Percentiles rank a stretch among this genome's conserved stretches.
Evolutionary conservation across 495 filamentous ascomycete genomes (phyloP).

Genomic region (Penicillium cosmopolitanum): DNA sequence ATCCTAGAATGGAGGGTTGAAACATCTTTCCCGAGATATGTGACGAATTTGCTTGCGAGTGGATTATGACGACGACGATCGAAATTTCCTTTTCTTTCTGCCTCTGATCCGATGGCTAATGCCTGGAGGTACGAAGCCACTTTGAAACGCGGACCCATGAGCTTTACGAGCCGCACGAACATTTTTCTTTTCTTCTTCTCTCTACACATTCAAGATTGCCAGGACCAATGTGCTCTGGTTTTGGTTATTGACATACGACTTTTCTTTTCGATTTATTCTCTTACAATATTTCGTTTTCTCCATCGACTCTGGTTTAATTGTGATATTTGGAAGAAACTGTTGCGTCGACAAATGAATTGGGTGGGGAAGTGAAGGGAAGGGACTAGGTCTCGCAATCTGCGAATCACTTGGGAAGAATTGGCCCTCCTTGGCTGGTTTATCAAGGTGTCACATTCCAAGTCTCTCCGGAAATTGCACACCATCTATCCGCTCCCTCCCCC

Average conservation of each 20-base stretch:
- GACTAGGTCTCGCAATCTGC: not conserved
- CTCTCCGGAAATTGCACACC: not conserved
- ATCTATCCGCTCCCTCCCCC: not conserved
- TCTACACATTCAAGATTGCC: conserved; percentile 13
- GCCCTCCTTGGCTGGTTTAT: not conserved
- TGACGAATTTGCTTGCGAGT: not conserved
- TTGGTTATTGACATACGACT: conserved; percentile 30
- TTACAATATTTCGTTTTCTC: not conserved
- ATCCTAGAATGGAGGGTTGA: conserved; percentile 12
- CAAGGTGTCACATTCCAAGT: not conserved
- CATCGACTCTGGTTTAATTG: conserved; percentile 24
- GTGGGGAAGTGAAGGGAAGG: not conserved
- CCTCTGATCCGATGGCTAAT: not conserved
- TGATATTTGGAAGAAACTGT: conserved; percentile 4
- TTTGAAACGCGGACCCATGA: conserved; percentile 42
- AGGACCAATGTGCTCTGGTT: conserved; percentile 4
- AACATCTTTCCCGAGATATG: not conserved
- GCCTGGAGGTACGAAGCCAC: conserved; percentile 25
- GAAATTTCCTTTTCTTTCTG: too few relatives aligned
- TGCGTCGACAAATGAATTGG: not conserved
- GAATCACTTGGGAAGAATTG: not conserved
- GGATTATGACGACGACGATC: too few relatives aligned
- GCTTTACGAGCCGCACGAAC: conserved; percentile 43
- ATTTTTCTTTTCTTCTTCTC: conserved; percentile 12
- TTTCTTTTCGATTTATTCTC: conserved; percentile 28